Conservation (phyloP, 106 monocot species). For the Acorus gramineus region DNA sequence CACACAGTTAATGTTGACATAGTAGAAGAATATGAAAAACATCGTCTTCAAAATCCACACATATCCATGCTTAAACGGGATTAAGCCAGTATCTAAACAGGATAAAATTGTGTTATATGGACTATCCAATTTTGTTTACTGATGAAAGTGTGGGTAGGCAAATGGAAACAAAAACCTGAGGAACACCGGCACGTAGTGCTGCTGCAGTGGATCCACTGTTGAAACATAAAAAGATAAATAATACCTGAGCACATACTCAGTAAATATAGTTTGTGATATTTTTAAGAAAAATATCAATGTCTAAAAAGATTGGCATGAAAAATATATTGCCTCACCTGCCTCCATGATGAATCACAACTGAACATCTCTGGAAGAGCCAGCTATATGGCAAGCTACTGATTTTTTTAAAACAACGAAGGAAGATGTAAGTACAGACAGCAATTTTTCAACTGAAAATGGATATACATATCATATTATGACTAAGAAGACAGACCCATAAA, state of each 20-base stretch:
- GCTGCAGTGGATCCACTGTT: conserved; percentile 91
- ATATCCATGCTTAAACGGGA: too few relatives aligned
- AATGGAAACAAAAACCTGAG: conserved; percentile 43
- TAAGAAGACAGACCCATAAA: conserved; percentile 54
- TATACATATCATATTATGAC: not conserved
- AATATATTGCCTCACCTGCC: conserved; percentile 51
- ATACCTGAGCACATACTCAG: too few relatives aligned
- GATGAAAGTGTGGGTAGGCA: not conserved
- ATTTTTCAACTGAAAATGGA: too few relatives aligned
- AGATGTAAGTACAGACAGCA: too few relatives aligned
- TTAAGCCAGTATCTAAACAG: too few relatives aligned
- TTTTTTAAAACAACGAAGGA: conserved; percentile 11
- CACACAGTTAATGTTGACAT: too few relatives aligned
- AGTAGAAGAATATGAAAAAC: too few relatives aligned
- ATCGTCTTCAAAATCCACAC: too few relatives aligned
- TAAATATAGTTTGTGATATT: too few relatives aligned
- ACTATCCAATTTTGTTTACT: too few relatives aligned
- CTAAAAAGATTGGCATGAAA: not conserved
- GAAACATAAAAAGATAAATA: not conserved
- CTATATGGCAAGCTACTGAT: conserved; percentile 50
- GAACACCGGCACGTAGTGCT: conserved; percentile 67
- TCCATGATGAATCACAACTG: conserved; percentile 79
- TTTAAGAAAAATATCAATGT: too few relatives aligned
- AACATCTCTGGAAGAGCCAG: conserved; percentile 82
- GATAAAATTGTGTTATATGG: too few relatives aligned